These are phyloP conservation scores for Mikania micrantha DNA, from an alignment of 129 eudicot genomes.

Conservation along the genomic window DNA sequence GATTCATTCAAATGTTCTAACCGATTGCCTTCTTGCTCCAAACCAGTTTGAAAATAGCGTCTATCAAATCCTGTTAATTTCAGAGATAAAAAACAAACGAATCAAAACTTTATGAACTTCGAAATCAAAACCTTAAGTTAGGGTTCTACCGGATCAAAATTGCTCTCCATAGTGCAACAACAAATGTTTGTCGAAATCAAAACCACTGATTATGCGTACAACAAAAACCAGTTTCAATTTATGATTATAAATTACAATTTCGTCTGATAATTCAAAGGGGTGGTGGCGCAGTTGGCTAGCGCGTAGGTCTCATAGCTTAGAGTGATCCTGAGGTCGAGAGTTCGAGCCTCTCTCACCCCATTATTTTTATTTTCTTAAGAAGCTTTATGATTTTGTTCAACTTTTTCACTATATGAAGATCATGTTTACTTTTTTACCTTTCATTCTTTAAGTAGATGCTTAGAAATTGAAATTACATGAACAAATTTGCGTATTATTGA, in stretches of 20 bases:
- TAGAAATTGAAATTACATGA: too few relatives aligned
- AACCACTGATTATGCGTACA: neutral
- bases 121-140: neutral
- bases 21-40: slow-evolving; percentile 69
- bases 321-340: slow-evolving; percentile 56
- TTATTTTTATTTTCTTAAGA: neutral
- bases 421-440: too few relatives aligned
- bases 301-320: slow-evolving; percentile 85
- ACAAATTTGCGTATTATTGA: too few relatives aligned
- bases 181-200: neutral
- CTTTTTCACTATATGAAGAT: too few relatives aligned
- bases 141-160: slow-evolving; percentile 46
- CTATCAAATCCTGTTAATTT: slow-evolving; percentile 52
- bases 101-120: neutral
- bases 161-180: slow-evolving; percentile 35
- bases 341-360: slow-evolving; percentile 50
- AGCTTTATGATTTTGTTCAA: too few relatives aligned
- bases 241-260: too few relatives aligned
- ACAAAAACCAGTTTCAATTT: neutral
- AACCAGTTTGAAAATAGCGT: slow-evolving; percentile 58
- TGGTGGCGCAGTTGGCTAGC: slow-evolving; percentile 99
- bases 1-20: slow-evolving; percentile 4
- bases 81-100: neutral
- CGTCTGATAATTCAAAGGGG: too few relatives aligned
- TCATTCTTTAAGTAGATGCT: too few relatives aligned